A percentile compares a stretch with the other conserved stretches of the same genome.
Evolutionary conservation across 1,139 yeast species (phyloP).

Genomic region (Saccharomyces hybrid): DNA sequence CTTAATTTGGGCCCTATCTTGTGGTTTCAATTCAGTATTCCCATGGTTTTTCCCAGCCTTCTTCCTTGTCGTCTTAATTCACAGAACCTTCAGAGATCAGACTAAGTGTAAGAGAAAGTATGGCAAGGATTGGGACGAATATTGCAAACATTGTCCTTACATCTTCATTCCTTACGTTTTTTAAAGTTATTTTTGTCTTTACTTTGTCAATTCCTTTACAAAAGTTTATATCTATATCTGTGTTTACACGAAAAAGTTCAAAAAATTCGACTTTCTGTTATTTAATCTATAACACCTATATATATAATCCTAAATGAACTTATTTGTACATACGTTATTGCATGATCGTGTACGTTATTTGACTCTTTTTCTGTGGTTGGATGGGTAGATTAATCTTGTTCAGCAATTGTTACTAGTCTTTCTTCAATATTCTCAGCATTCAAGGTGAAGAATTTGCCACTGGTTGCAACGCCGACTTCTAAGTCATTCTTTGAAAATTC

Average conservation of each 20-base stretch:
- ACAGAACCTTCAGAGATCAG: slow-evolving; percentile 82
- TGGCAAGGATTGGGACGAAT: slow-evolving; percentile 89
- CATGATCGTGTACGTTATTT: neutral
- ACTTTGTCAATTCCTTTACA: neutral
- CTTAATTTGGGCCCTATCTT: slow-evolving; percentile 82
- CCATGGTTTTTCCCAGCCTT: slow-evolving; percentile 95
- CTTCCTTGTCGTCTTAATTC: slow-evolving; percentile 78
- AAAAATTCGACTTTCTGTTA: neutral
- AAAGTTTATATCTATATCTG: neutral
- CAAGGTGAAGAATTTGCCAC: slow-evolving; percentile 57
- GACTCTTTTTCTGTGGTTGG: neutral
- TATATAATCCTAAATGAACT: neutral
- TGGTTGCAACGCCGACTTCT: slow-evolving; percentile 84
- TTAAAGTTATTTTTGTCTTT: slow-evolving; percentile 27
- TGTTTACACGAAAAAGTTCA: neutral
- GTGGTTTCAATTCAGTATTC: slow-evolving; percentile 81
- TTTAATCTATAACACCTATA: neutral
- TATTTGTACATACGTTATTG: neutral
- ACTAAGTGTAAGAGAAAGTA: slow-evolving; percentile 78
- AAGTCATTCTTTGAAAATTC: slow-evolving; percentile 90
- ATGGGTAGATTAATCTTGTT: slow-evolving; percentile 56
- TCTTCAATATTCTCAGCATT: slow-evolving; percentile 87
- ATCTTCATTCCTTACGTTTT: slow-evolving; percentile 81
- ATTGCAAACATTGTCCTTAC: slow-evolving; percentile 83
- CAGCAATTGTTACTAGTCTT: slow-evolving; percentile 87